Percentiles rank a stretch among this genome's conserved stretches.
Conservation (phyloP, 371 early-diverging fungal species). For the Haplosporangium sp. region DNA sequence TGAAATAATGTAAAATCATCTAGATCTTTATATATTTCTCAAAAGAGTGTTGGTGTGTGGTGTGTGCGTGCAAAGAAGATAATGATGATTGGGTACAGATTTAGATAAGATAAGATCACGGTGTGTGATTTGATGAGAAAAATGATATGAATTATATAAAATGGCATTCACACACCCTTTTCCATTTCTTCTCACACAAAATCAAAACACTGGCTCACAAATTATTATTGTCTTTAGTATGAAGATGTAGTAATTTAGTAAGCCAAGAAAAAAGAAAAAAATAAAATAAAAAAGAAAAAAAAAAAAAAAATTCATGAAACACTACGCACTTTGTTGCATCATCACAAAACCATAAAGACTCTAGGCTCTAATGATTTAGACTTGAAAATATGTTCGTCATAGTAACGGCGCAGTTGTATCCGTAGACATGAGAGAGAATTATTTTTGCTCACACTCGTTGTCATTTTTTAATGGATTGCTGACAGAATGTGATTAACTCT, state of each 20-base stretch:
- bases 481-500: no score
- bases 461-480: no score
- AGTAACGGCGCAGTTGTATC: not conserved
- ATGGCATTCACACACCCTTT: not conserved
- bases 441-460: no score
- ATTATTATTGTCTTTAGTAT: not conserved
- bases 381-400: not conserved
- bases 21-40: no score
- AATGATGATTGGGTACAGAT: not conserved
- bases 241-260: not conserved
- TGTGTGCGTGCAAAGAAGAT: not conserved
- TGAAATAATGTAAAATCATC: no score
- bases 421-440: no score
- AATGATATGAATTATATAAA: conserved; percentile 1
- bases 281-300: not conserved
- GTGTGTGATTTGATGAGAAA: conserved; percentile 7
- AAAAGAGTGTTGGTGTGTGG: not conserved
- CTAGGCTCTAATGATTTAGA: no score
- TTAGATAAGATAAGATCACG: conserved; percentile 26
- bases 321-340: not conserved
- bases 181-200: not conserved
- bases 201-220: not conserved
- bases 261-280: no score
- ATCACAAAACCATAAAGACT: not conserved
- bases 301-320: no score